Evolutionary conservation across 495 filamentous ascomycete genomes (phyloP).

Genomic region (Haplographium delicatum): DNA sequence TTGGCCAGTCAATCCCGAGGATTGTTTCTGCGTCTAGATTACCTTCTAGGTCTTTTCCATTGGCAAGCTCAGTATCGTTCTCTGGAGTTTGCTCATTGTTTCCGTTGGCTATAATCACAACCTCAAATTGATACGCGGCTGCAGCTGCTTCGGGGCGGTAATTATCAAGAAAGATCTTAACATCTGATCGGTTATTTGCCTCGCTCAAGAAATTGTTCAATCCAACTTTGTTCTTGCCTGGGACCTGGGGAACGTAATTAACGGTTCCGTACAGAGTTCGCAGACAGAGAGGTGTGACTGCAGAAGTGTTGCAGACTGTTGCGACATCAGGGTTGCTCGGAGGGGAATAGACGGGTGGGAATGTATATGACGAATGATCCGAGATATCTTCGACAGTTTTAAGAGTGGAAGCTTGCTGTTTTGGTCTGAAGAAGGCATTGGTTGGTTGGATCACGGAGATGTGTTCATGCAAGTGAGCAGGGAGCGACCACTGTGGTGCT

Average conservation of each 20-base stretch:
- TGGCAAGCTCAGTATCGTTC: conserved; percentile 13
- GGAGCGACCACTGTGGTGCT: conserved; percentile 45
- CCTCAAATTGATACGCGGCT: conserved; percentile 37
- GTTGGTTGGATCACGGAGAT: conserved; percentile 63
- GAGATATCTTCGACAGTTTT: neutral
- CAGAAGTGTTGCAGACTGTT: conserved; percentile 3
- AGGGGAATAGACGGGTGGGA: neutral
- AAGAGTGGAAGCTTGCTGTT: conserved; percentile 1
- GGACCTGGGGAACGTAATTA: conserved; percentile 28
- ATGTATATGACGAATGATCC: too few species aligned
- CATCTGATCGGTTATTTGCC: conserved; percentile 58
- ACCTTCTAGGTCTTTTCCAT: conserved; percentile 51
- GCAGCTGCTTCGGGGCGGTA: conserved; percentile 43
- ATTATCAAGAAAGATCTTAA: conserved; percentile 50
- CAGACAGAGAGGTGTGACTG: conserved; percentile 23
- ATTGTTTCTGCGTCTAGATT: conserved; percentile 71
- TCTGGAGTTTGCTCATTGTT: conserved; percentile 56
- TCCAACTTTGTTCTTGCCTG: conserved; percentile 31
- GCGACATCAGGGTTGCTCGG: neutral
- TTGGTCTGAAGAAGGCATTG: conserved; percentile 49
- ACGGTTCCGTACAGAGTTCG: conserved; percentile 20
- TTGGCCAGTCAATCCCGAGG: conserved; percentile 51
- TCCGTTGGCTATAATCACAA: conserved; percentile 57
- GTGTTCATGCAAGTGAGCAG: conserved; percentile 48
- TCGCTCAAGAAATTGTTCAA: conserved; percentile 63